phyloP scores from a whole-genome alignment of 345 rosid species.

The Citrus cavaleriei region DNA sequence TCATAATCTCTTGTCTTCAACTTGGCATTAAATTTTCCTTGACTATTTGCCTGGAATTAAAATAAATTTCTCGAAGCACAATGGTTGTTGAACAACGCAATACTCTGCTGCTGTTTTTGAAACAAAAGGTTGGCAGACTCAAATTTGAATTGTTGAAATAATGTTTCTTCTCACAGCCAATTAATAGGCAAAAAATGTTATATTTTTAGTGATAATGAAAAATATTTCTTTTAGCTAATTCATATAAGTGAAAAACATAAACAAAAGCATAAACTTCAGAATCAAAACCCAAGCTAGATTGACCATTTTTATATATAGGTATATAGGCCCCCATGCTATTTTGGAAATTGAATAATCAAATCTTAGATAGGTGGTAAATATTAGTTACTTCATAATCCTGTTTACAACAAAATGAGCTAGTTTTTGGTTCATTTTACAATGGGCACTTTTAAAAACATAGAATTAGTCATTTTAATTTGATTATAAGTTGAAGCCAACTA shows the following conservation, averaged over 20 bases:
- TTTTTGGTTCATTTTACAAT: not conserved
- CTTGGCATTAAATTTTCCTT: not conserved
- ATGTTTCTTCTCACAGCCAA: not conserved
- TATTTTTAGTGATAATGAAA: not conserved
- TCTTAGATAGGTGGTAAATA: not conserved
- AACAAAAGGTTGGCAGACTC: not conserved
- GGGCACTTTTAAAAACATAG: too few relatives aligned
- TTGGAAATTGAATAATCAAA: not conserved
- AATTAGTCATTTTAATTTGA: too few relatives aligned
- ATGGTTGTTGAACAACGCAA: not conserved
- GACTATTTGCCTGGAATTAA: not conserved
- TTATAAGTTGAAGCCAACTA: too few relatives aligned
- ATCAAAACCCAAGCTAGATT: not conserved
- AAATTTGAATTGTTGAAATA: not conserved
- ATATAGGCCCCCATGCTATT: not conserved
- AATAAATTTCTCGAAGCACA: not conserved
- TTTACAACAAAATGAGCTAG: not conserved
- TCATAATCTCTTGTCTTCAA: not conserved
- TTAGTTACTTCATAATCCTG: not conserved
- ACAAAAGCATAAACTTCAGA: too few relatives aligned
- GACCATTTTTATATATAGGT: not conserved
- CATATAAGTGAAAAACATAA: not conserved
- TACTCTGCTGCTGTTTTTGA: not conserved
- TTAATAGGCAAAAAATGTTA: not conserved
- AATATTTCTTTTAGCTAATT: not conserved